Base-by-base conservation (phyloP, 2,329 filamentous ascomycete genomes). In the Neoascochyta sp. region DNA sequence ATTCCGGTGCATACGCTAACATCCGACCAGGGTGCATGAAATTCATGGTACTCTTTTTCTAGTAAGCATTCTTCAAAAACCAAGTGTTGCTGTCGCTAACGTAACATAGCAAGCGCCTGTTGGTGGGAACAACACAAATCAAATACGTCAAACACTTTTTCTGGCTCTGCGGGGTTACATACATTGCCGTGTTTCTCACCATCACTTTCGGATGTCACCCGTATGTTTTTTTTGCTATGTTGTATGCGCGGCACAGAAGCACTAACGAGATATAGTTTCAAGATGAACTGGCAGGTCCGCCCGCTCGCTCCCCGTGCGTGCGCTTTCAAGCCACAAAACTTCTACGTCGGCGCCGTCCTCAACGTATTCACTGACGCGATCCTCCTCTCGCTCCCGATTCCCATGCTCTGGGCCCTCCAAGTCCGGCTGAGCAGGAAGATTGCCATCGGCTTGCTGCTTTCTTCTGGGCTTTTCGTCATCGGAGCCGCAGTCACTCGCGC, bases 381-480 rank as follows among this genome's bases (percentile, higher is more conserved):
- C 8, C 52, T 63, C 16, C 47, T 65, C 11, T 32, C 37, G n/a
- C 47, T 63, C 16, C 59, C 62, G 1, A 21, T 64, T 11, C 60
- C 60, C 1, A 36, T 64, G 12, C 41, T 64, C 3, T 64, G 54
- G 52, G 45, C 41, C 5, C 40, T 64, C 5, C 50, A 54, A 24
- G 44, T 61, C 1, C 48, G 55, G 0, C 12, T 52, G 1, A 46
- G 37, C 8, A 57, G 54, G 29, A 64, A 63, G 28, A 32, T 65
- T 15, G 46, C 46, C 7, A 45, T 65, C 18, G 50, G 36, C 5
- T n/a, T 59, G 1, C 40, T 65, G 6, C 47, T 64, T 1, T 56
- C 46, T 4, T 62, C 60, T 2, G 58, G 61, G 15, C 17, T 62
- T 5, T 63, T 64, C 32, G 52, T 63, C 40, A 63, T 63, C 32